phyloP scores from a whole-genome alignment of 371 early-diverging fungal species.

The Rhizomucor pusillus region DNA sequence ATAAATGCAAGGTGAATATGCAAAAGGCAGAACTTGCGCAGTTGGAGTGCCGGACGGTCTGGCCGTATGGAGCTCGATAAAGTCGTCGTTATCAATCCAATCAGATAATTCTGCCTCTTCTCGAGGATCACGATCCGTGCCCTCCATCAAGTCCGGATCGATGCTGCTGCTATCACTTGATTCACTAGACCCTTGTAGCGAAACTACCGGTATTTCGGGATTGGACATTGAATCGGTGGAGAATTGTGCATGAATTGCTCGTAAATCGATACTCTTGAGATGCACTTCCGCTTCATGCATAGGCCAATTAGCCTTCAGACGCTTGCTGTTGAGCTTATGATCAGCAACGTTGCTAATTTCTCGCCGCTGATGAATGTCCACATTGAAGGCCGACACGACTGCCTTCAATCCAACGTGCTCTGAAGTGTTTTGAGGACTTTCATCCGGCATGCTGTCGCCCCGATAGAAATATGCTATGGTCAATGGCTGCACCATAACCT shows the following conservation, averaged over 20 bases:
- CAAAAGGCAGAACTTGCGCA: constrained; percentile 57
- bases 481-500: constrained; percentile 37
- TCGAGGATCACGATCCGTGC: constrained; percentile 25
- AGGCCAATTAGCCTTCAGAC: constrained; percentile 47
- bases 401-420: constrained; percentile 48
- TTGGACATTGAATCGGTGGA: neutral
- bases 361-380: constrained; percentile 49
- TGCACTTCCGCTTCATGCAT: constrained; percentile 50
- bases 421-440: constrained; percentile 16
- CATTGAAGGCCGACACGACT: constrained; percentile 35
- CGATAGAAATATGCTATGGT: constrained; percentile 41
- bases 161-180: constrained; percentile 14
- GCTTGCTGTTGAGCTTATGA: constrained; percentile 31
- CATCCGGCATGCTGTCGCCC: constrained; percentile 25
- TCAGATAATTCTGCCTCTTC: constrained; percentile 41
- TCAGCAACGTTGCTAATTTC: constrained; percentile 26
- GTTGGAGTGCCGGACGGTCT: constrained; percentile 20
- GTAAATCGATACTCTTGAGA: constrained; percentile 42
- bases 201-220: neutral
- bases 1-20: constrained; percentile 58
- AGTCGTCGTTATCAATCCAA: constrained; percentile 52
- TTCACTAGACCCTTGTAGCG: constrained; percentile 7
- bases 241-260: constrained; percentile 37
- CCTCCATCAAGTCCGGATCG: constrained; percentile 36
- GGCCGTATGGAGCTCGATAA: constrained; percentile 29